Percentiles rank a stretch among this genome's conserved stretches.
Conservation (phyloP, 345 rosid genomes). For the Microcos paniculata region DNA sequence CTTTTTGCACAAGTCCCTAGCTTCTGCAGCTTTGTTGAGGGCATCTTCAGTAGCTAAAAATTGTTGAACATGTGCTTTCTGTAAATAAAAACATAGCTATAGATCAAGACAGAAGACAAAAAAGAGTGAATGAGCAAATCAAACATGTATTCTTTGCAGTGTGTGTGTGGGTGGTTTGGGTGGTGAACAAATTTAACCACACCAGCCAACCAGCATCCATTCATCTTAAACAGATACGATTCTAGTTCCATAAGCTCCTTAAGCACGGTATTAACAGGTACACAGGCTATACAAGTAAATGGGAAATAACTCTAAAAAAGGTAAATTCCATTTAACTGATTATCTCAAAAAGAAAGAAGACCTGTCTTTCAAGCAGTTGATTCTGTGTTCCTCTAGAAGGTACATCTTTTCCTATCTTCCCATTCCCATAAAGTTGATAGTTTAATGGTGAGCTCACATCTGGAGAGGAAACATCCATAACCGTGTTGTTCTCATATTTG, state of each 20-base stretch:
- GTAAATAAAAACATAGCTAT: slow-evolving; percentile 18
- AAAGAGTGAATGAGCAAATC: neutral
- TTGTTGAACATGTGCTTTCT: slow-evolving; percentile 97
- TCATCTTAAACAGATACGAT: neutral
- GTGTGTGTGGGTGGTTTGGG: neutral
- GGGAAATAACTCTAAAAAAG: neutral
- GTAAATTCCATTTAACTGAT: slow-evolving; percentile 2
- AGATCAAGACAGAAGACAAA: slow-evolving; percentile 19
- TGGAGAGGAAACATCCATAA: slow-evolving; percentile 72
- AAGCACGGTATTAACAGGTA: slow-evolving; percentile 4
- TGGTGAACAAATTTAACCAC: neutral
- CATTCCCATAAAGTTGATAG: slow-evolving; percentile 75
- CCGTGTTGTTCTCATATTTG: slow-evolving; percentile 85
- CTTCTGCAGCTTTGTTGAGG: slow-evolving; percentile 83
- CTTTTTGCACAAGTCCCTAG: slow-evolving; percentile 68
- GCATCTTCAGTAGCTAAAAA: slow-evolving; percentile 96
- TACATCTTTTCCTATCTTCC: slow-evolving; percentile 57
- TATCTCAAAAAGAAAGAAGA: slow-evolving; percentile 28
- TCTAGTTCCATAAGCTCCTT: slow-evolving; percentile 4
- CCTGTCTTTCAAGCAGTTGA: slow-evolving; percentile 97
- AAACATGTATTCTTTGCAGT: neutral
- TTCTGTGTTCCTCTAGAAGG: slow-evolving; percentile 80
- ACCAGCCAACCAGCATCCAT: neutral
- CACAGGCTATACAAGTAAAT: neutral
- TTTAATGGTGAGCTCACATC: slow-evolving; percentile 67